Evolutionary conservation across 108 stramenopile species (phyloP), one percentile per base, ranked within the genome.

Genomic region (Nannochloropsis gaditana): DNA sequence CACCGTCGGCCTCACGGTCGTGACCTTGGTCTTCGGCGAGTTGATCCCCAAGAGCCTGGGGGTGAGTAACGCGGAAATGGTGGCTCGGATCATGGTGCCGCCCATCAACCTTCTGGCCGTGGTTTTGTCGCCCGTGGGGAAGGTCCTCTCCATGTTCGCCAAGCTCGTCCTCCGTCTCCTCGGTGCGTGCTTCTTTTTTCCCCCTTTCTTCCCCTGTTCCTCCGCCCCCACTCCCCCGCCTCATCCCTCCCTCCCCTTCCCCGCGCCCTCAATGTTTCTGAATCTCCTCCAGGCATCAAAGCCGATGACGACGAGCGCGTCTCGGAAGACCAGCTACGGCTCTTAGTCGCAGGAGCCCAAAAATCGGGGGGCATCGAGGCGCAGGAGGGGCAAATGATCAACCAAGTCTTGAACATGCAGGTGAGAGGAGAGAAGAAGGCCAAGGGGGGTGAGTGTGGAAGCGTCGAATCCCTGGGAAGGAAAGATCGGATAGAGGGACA

Each of bases 11-110:
- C 83, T 98, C 84, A 98, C 97, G 17, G 91, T 91, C 6, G 80
- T 95, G 43, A 98, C 97, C 4, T 89, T 98, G 9, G 96, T 97
- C 92, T 97, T 96, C 89, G 97, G 97, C 15, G 97, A 98, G 84
- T 87, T 98, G 10, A 80, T 98, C 43, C 97, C 97, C 84, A 98
- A 98, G 87, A 92, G 93, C 9, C 91, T 98, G 45, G 97, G 96
- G 79, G 96, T 98, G 11, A 94, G 91, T 44, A 96, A 97, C 90
- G 96, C 96, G 19, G 97, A 98, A 84, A 86, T 91, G 42, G 96
- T 97, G 9, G 97, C 96, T 9, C 92, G 97, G 45, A 43, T 92
- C 43, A 95, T 97, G 93, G 92, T 95, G 5, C 96, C 96, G 2
- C 93, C 95, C 9, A 94, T 98, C 84, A 95, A 92, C 86, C 84